Base-by-base conservation (phyloP, 108 stramenopile genomes). In the Skeletonema grethae region DNA sequence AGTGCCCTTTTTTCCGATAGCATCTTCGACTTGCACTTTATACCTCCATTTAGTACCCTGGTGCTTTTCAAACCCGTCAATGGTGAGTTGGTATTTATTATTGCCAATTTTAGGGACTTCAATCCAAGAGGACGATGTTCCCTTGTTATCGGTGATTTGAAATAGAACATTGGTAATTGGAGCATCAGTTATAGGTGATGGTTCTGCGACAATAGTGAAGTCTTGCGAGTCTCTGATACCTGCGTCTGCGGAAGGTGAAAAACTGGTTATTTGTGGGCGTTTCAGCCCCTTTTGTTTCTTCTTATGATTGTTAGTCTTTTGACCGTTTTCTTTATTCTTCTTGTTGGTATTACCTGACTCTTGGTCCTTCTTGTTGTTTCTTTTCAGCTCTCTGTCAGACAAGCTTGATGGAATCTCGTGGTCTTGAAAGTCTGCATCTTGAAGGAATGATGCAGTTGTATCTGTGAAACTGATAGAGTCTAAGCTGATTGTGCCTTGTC, bases 31-130 rank as follows among this genome's bases (percentile, higher is more conserved):
- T 11, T 32, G 20, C 60, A 78, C 20, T 56, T 35, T 30, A 55
- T 65, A 78, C 43, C 29, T 66, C 77, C 77, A 78, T 55, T 61
- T 50, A 5, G 77, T 48, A 16, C 43, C 58, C 30, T 35, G 35
- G 30, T 70, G 65, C 12, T 56, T 57, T 9, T 4, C 10, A 48
- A 78, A 78, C 3, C 77, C 77, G 15, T 78, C 77, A n/a, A 78
- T 65, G 9, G 77, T 66, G 10, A 78, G 46, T 48, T 78, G 63
- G 57, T 78, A 78, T 22, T 61, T 29, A 32, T 66, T 56, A 1
- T 59, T 57, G 11, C 18, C 22, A 35, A 22, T 20, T 20, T 18
- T 6, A 13, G 68, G 69, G 16, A 77, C 57, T 11, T 46, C 30
- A 16, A 77, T 62, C 64, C 63, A 63, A 35, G 57, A 69, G 7